These are phyloP conservation scores for Magnusiomyces tetraspermus DNA, from an alignment of 1,139 yeast species.

Conservation along the genomic window DNA sequence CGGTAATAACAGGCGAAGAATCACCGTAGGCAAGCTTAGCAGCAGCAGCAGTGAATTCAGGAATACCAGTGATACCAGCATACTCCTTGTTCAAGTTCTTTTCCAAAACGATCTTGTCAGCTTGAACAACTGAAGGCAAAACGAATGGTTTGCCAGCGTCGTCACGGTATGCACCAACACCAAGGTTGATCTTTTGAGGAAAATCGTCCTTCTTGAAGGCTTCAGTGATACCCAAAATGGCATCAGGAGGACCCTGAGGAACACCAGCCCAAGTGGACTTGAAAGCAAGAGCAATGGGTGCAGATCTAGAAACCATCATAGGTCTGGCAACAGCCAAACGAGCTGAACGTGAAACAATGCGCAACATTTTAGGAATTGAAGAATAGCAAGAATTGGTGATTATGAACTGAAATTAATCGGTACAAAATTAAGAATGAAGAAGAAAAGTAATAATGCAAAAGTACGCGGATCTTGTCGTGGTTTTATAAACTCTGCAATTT, in stretches of 20 bases:
- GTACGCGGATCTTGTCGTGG: too few species aligned
- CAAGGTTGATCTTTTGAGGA: conserved; percentile 69
- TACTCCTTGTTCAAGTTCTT: conserved; percentile 78
- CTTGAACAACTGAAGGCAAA: conserved; percentile 68
- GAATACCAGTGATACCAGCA: conserved; percentile 73
- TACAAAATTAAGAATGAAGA: not conserved
- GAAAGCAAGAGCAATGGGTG: conserved; percentile 9
- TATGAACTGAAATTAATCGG: not conserved
- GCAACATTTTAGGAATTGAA: conserved; percentile 8
- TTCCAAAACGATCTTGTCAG: conserved; percentile 33
- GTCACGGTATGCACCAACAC: too few species aligned
- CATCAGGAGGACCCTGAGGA: conserved; percentile 58
- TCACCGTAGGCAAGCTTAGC: conserved; percentile 50
- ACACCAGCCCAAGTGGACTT: conserved; percentile 33
- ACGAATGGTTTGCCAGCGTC: conserved; percentile 91
- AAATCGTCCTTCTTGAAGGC: conserved; percentile 40
- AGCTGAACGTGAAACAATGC: conserved; percentile 11
- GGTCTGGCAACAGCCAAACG: conserved; percentile 4
- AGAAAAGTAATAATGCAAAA: too few species aligned
- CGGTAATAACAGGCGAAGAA: conserved; percentile 33
- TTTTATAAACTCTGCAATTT: too few species aligned
- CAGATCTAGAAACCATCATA: not conserved
- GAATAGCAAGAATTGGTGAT: not conserved
- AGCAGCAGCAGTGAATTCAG: conserved; percentile 65
- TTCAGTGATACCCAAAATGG: conserved; percentile 55